These are phyloP conservation scores for Dioszegia crocea DNA, from an alignment of 768 basidiomycete genomes.

Conservation along the genomic window DNA sequence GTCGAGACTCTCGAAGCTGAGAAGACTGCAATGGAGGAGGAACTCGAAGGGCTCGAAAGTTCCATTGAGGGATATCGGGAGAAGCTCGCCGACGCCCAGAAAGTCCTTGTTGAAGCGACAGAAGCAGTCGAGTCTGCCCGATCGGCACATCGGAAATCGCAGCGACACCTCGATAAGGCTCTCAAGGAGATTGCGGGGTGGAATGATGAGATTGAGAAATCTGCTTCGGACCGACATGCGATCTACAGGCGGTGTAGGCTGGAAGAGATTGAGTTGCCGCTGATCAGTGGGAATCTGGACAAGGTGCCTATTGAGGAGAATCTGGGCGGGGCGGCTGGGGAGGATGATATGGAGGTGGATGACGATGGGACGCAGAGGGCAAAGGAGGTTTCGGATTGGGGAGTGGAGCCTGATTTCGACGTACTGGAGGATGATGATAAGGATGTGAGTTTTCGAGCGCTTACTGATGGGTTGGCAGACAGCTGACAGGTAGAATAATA, in stretches of 20 bases:
- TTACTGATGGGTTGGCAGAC: slow-evolving; percentile 1
- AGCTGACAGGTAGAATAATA: slow-evolving; percentile 14
- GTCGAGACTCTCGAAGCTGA: slow-evolving; percentile 56
- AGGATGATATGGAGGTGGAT: slow-evolving; percentile 84
- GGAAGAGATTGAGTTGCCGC: slow-evolving; percentile 81
- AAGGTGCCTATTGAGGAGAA: slow-evolving; percentile 90
- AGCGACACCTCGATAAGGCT: slow-evolving; percentile 75
- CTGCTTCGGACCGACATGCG: slow-evolving; percentile 75
- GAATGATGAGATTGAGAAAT: slow-evolving; percentile 90
- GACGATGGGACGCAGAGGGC: slow-evolving; percentile 74
- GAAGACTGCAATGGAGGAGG: slow-evolving; percentile 47
- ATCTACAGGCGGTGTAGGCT: slow-evolving; percentile 88
- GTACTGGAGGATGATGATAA: slow-evolving; percentile 88
- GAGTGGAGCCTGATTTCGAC: slow-evolving; percentile 88
- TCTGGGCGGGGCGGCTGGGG: slow-evolving; percentile 61
- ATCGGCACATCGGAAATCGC: slow-evolving; percentile 63
- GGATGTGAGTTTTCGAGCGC: slow-evolving; percentile 58
- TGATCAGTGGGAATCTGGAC: slow-evolving; percentile 69
- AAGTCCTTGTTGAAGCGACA: slow-evolving; percentile 60
- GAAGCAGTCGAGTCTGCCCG: slow-evolving; percentile 66
- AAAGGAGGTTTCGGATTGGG: slow-evolving; percentile 71
- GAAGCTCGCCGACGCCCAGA: slow-evolving; percentile 64
- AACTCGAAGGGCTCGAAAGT: slow-evolving; percentile 51
- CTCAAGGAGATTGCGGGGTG: slow-evolving; percentile 82
- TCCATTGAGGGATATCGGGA: slow-evolving; percentile 58